These are phyloP conservation scores for Aspergillus tubingensis DNA, from an alignment of 2,329 filamentous ascomycete species.

Conservation along the genomic window DNA sequence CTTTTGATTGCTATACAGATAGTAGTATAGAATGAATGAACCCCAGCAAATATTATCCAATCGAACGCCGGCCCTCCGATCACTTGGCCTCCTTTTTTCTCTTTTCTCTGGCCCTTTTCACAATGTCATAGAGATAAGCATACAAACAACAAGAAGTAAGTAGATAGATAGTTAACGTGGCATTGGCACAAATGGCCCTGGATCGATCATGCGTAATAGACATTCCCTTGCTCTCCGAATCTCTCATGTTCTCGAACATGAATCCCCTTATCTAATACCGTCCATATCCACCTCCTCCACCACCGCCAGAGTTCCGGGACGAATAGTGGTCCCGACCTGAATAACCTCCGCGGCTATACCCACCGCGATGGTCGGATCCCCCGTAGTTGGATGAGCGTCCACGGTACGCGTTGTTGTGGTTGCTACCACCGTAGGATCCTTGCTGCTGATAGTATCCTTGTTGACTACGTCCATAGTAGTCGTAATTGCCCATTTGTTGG, in stretches of 20 bases:
- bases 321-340: slow-evolving; percentile 34
- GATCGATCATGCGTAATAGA: slow-evolving; percentile 8
- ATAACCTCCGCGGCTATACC: slow-evolving; percentile 24
- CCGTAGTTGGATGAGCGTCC: slow-evolving; percentile 31
- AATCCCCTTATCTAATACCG: slow-evolving; percentile 32
- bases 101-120: not conserved
- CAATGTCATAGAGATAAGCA: slow-evolving; percentile 6
- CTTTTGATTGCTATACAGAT: not conserved
- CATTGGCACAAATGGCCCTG: not conserved
- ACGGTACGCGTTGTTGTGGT: slow-evolving; percentile 19
- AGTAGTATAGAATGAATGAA: not conserved
- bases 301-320: slow-evolving; percentile 34
- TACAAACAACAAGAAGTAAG: not conserved
- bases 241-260: not conserved
- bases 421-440: slow-evolving; percentile 24
- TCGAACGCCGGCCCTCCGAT: slow-evolving; percentile 12
- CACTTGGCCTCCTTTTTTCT: too few species aligned
- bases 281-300: slow-evolving; percentile 41
- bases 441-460: slow-evolving; percentile 25
- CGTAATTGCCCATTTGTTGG: slow-evolving; percentile 23
- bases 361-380: slow-evolving; percentile 27
- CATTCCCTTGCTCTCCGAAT: slow-evolving; percentile 4
- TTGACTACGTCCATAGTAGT: slow-evolving; percentile 29
- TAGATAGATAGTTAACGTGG: not conserved
- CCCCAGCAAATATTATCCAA: not conserved